Percentiles rank a stretch among this genome's conserved stretches.
These are phyloP conservation scores for Fusarium xylarioides DNA, from an alignment of 2,329 filamentous ascomycete genomes.

Conservation along the genomic window DNA sequence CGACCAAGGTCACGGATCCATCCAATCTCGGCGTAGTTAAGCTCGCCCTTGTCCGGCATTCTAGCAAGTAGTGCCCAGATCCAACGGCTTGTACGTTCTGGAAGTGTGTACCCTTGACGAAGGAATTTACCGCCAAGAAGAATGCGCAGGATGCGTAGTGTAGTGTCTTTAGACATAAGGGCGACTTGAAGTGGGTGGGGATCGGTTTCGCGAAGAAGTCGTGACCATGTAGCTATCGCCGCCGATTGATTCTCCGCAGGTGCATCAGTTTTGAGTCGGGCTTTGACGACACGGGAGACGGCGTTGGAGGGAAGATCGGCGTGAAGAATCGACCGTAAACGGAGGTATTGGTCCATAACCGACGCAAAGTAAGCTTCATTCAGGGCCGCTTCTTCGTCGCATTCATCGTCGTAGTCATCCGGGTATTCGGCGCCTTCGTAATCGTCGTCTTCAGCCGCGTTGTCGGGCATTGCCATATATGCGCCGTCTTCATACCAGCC, in stretches of 20 bases:
- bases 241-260: constrained; percentile 61
- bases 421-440: constrained; percentile 42
- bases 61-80: constrained; percentile 83
- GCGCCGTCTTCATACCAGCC: constrained; percentile 82
- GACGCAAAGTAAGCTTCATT: constrained; percentile 73
- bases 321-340: constrained; percentile 71
- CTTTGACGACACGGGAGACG: constrained; percentile 61
- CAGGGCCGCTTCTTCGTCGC: constrained; percentile 51
- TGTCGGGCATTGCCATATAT: constrained; percentile 71
- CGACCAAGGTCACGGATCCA: constrained; percentile 83
- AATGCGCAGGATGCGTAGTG: constrained; percentile 73
- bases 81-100: constrained; percentile 80
- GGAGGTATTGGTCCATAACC: constrained; percentile 70
- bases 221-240: constrained; percentile 62
- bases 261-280: constrained; percentile 65
- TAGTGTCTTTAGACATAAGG: constrained; percentile 71
- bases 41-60: constrained; percentile 76
- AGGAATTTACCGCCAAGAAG: constrained; percentile 72
- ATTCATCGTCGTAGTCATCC: constrained; percentile 39
- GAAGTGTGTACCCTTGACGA: constrained; percentile 65
- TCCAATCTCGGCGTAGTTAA: constrained; percentile 79
- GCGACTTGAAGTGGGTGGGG: constrained; percentile 68
- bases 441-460: constrained; percentile 42
- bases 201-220: constrained; percentile 61
- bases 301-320: constrained; percentile 61